Conservation (phyloP, 2,329 filamentous ascomycete species). For the Botrytis cinerea region DNA sequence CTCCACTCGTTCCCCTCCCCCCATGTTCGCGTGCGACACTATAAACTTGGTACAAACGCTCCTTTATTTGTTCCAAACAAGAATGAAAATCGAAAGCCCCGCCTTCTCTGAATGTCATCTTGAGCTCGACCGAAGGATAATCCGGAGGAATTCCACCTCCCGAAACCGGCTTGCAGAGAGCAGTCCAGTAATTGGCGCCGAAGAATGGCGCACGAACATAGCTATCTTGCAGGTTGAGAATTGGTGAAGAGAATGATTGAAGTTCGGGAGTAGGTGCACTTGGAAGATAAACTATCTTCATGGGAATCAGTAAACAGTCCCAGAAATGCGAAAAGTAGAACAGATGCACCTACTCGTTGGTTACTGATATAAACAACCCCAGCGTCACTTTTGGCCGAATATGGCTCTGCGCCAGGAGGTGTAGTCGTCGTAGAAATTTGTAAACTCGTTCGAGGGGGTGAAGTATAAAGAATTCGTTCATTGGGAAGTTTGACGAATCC, state of each 20-base stretch:
- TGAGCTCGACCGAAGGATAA: conserved; percentile 73
- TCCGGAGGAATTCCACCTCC: conserved; percentile 80
- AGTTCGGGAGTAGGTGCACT: conserved; percentile 63
- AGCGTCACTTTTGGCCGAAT: conserved; percentile 71
- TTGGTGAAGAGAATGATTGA: conserved; percentile 85
- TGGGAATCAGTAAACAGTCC: conserved; percentile 28
- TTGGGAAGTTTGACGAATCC: conserved; percentile 83
- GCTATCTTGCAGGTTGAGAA: conserved; percentile 84
- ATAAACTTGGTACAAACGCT: conserved; percentile 77
- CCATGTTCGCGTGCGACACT: conserved; percentile 72
- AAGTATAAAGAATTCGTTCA: conserved; percentile 79
- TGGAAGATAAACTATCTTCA: conserved; percentile 84
- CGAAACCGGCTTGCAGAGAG: conserved; percentile 74
- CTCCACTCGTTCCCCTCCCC: conserved; percentile 47
- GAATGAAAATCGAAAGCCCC: conserved; percentile 91
- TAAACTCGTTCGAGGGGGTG: conserved; percentile 75
- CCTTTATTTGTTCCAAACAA: conserved; percentile 80
- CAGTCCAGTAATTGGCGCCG: conserved; percentile 87
- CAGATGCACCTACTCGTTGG: conserved; percentile 65
- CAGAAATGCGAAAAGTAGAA: conserved; percentile 20
- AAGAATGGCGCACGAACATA: conserved; percentile 89
- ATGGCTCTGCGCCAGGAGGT: conserved; percentile 61
- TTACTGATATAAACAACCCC: conserved; percentile 83
- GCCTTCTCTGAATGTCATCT: conserved; percentile 89
- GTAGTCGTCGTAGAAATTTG: conserved; percentile 66